These are phyloP conservation scores for Actinomucor elegans DNA, from an alignment of 371 early-diverging fungal species.

Conservation along the genomic window DNA sequence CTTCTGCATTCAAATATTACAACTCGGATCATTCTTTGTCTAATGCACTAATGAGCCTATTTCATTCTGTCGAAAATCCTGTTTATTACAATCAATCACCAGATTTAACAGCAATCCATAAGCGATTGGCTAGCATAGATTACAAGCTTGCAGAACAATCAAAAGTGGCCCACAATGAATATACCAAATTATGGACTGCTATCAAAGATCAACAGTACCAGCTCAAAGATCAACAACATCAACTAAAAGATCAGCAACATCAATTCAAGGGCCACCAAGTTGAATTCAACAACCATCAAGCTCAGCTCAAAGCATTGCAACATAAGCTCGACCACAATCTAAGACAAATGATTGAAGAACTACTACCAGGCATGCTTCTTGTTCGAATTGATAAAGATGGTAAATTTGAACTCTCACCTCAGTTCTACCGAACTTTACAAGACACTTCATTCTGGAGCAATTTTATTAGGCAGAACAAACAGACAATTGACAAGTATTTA, in stretches of 20 bases:
- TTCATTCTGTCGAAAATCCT: not conserved
- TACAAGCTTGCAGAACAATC: not conserved
- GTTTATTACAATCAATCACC: too few relatives aligned
- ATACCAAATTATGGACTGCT: not conserved
- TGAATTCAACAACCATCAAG: not conserved
- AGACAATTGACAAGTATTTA: conserved; percentile 3
- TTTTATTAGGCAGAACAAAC: conserved; percentile 7
- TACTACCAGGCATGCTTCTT: conserved; percentile 4
- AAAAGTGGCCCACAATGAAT: not conserved
- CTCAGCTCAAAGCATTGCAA: not conserved
- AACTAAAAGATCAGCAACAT: not conserved
- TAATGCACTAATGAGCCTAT: not conserved
- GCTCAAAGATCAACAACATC: not conserved
- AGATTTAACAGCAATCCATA: too few relatives aligned
- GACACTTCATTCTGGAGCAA: conserved; percentile 1
- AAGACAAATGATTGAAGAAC: not conserved
- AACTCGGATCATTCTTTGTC: not conserved
- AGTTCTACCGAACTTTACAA: conserved; percentile 2
- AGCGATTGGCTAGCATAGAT: not conserved
- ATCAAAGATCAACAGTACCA: not conserved
- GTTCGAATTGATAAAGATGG: conserved; percentile 9
- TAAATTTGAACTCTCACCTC: not conserved
- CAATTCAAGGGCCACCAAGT: not conserved
- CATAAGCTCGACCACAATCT: not conserved
- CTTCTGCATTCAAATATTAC: not conserved